A percentile compares a stretch with the other conserved stretches of the same genome.
These are phyloP conservation scores for Colletotrichum eremochloae DNA, from an alignment of 2,329 filamentous ascomycete species.

Conservation along the genomic window DNA sequence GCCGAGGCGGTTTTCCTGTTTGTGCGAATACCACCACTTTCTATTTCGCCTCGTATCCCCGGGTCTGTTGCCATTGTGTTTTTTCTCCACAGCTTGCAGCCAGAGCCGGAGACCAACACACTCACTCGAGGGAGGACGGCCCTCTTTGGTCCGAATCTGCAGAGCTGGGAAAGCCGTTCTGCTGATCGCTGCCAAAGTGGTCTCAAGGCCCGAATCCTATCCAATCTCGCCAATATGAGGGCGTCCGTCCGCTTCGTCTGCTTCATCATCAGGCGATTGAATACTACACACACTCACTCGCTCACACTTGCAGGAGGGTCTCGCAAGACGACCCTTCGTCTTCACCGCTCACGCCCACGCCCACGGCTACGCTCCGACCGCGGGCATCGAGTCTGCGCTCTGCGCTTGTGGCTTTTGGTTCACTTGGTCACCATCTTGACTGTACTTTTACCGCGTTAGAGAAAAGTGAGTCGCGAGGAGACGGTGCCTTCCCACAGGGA, in stretches of 20 bases:
- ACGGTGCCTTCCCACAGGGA: background rate
- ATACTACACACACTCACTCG: background rate
- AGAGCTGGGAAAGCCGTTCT: background rate
- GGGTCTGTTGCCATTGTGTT: background rate
- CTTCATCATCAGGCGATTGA: background rate
- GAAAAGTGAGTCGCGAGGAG: background rate
- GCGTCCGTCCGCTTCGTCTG: background rate
- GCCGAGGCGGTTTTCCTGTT: slow-evolving; percentile 6
- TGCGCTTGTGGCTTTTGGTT: slow-evolving; percentile 15
- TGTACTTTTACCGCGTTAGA: background rate
- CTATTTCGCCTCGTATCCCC: slow-evolving; percentile 23
- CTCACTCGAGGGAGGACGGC: slow-evolving; percentile 2
- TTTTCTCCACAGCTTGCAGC: slow-evolving; percentile 1
- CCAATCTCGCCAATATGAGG: slow-evolving; percentile 9
- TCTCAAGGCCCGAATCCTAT: slow-evolving; percentile 16
- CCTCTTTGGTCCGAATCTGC: slow-evolving; percentile 16
- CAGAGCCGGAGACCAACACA: background rate
- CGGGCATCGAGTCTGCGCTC: background rate
- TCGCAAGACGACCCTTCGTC: slow-evolving; percentile 1
- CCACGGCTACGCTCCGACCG: background rate
- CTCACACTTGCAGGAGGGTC: background rate
- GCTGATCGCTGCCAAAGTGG: slow-evolving; percentile 5
- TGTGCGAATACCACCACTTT: slow-evolving; percentile 16
- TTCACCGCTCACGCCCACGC: slow-evolving; percentile 5
- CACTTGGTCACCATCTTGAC: slow-evolving; percentile 6